phyloP scores from a whole-genome alignment of 495 filamentous ascomycete species.

The Daldinia concentrica region DNA sequence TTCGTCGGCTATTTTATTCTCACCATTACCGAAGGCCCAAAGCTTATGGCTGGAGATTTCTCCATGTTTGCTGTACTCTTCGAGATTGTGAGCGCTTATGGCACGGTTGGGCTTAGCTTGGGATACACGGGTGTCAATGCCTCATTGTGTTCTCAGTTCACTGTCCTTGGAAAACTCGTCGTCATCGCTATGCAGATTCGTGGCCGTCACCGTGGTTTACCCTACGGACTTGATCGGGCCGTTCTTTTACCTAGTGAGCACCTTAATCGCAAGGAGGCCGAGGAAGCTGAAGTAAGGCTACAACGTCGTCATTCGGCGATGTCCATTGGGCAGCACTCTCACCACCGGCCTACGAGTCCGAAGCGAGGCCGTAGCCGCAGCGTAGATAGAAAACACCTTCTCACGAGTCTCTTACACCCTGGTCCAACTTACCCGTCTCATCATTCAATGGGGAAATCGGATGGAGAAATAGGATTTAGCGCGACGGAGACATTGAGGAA shows the following conservation, averaged over 20 bases:
- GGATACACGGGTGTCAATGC: constrained; percentile 79
- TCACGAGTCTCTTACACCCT: constrained; percentile 52
- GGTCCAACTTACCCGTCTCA: constrained; percentile 44
- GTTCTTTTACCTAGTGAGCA: constrained; percentile 83
- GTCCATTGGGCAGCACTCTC: constrained; percentile 48
- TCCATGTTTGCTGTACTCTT: constrained; percentile 86
- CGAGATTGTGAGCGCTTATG: constrained; percentile 91
- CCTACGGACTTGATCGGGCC: constrained; percentile 90
- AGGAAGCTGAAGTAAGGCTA: constrained; percentile 64
- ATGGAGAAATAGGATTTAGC: constrained; percentile 12
- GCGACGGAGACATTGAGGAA: constrained; percentile 37
- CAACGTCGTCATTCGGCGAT: constrained; percentile 64
- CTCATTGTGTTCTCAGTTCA: constrained; percentile 83
- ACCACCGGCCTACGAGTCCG: constrained; percentile 26
- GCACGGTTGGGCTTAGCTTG: constrained; percentile 90
- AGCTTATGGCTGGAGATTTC: constrained; percentile 68
- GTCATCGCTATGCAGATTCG: constrained; percentile 94
- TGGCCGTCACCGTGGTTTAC: constrained; percentile 89
- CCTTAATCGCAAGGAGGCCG: constrained; percentile 74
- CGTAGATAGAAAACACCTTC: constrained; percentile 45
- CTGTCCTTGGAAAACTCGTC: constrained; percentile 83
- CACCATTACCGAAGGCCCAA: constrained; percentile 78
- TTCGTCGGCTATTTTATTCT: constrained; percentile 90
- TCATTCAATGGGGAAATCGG: constrained; percentile 34
- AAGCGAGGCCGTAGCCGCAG: constrained; percentile 40